These are phyloP conservation scores for Zygoascus hellenicus DNA, from an alignment of 1,139 yeast species.

Conservation along the genomic window DNA sequence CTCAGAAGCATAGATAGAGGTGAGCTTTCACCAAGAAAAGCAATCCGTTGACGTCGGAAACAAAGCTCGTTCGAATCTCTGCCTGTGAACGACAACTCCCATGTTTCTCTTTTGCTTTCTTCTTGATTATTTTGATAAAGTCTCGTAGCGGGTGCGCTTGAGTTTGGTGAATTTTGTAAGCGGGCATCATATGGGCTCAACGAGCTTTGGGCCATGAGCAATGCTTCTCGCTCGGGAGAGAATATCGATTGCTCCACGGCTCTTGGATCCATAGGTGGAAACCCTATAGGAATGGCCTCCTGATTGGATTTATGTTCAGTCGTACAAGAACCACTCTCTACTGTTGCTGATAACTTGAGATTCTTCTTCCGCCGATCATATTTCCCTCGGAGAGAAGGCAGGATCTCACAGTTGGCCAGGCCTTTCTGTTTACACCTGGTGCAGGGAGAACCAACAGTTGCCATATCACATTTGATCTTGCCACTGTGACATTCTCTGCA, in stretches of 20 bases:
- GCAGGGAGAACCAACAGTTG: conserved; percentile 15
- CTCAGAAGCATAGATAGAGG: conserved; percentile 15
- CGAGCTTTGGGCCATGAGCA: not conserved
- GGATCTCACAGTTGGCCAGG: conserved; percentile 8
- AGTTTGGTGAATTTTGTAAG: too few species aligned
- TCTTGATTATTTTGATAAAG: not conserved
- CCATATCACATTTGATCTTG: conserved; percentile 16
- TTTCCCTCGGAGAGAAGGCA: conserved; percentile 12
- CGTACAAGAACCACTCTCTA: not conserved
- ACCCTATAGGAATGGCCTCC: not conserved
- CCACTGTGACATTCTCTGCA: conserved; percentile 14
- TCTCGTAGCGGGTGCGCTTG: not conserved
- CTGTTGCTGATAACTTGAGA: not conserved
- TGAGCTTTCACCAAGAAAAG: conserved; percentile 17
- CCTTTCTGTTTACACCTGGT: conserved; percentile 14
- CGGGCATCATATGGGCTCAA: not conserved
- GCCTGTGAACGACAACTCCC: not conserved
- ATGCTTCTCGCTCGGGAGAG: not conserved
- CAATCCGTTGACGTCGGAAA: conserved; percentile 11
- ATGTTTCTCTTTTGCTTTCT: conserved; percentile 6
- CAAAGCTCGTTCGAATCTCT: not conserved
- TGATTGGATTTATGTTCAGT: not conserved
- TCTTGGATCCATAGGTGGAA: not conserved
- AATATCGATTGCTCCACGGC: conserved; percentile 2
- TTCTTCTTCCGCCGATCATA: conserved; percentile 9